Evolutionary conservation across 164 flowering plant species (phyloP), one percentile per base, ranked within the genome.

Genomic region (Chloranthus sessilifolius): DNA sequence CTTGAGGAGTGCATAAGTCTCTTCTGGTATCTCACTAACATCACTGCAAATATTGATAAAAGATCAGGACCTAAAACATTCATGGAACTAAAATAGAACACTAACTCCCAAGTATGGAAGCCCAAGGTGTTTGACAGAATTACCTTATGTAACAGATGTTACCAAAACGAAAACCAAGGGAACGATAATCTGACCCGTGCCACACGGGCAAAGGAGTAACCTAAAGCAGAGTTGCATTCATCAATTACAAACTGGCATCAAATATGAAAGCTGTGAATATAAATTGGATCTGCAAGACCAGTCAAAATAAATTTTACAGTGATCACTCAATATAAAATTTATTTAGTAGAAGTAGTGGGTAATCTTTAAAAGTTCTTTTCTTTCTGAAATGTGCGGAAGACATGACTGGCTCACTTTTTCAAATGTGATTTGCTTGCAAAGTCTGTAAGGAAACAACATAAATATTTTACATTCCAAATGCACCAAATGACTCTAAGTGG

Each of bases 91-190:
- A 26, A 50, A 14, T 15, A 37, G 11, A 45, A n/a, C 15, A 28
- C 26, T 29, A 22, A 34, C n/a, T 34, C 4, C 3, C 1, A 24
- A 29, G 15, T 24, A 23, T 34, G 20, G 24, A 44, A 15, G 19
- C 24, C 2, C 4, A 35, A 25, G 5, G 20, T 6, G 12, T n/a
- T 36, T 37, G 41, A 25, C 52, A 44, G 43, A 28, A 44, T 61
- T 68, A 91, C 98, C 96, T 91, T 40, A 91, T 91, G 75, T 91
- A 91, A 58, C 95, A 91, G 46, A 83, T 51, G 39, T 91, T 80
- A 16, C 96, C 98, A 72, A 91, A 88, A 26, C 90, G 92, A 67
- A 80, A 91, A 54, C 98, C 98, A 68, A 91, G 81, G 10, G 98
- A 91, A 36, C 90, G 84, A 63, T 88, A 91, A 53, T 70, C 81